Evolutionary conservation across 805 yeast species (phyloP).

Genomic region (Starmera pachycereana): DNA sequence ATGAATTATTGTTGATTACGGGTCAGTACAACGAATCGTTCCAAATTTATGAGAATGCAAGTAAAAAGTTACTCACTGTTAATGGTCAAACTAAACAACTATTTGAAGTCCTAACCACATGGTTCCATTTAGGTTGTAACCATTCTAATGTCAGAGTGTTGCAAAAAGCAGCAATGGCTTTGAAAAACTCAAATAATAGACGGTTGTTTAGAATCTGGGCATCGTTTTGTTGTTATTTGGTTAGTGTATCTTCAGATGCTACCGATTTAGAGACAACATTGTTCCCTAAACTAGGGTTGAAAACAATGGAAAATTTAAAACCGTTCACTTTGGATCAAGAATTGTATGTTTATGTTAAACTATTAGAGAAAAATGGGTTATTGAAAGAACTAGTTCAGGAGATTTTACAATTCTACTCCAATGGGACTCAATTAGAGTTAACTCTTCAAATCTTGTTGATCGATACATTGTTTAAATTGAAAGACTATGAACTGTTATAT

Average conservation of each 20-base stretch:
- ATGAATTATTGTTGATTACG: conserved; percentile 31
- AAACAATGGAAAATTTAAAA: conserved; percentile 38
- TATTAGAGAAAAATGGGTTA: conserved; percentile 30
- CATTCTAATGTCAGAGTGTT: conserved; percentile 37
- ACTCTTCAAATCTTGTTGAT: conserved; percentile 50
- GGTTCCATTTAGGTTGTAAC: conserved; percentile 47
- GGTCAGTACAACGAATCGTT: conserved; percentile 30
- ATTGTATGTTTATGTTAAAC: conserved; percentile 43
- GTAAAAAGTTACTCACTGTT: conserved; percentile 28
- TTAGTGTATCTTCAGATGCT: conserved; percentile 23
- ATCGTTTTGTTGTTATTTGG: conserved; percentile 41
- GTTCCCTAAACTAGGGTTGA: conserved; percentile 50
- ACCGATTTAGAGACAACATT: conserved; percentile 37
- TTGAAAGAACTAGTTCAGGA: conserved; percentile 25
- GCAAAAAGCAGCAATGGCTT: conserved; percentile 43
- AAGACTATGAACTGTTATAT: conserved; percentile 34
- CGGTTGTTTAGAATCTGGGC: conserved; percentile 40
- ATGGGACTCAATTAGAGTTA: conserved; percentile 34
- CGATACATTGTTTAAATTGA: conserved; percentile 31
- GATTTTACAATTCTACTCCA: conserved; percentile 21
- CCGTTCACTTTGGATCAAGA: conserved; percentile 59
- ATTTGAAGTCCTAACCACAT: conserved; percentile 33
- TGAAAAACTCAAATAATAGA: conserved; percentile 25
- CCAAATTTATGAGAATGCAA: conserved; percentile 45
- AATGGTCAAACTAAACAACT: conserved; percentile 26